Evolutionary conservation across 495 filamentous ascomycete species (phyloP).

Genomic region (Neurospora sp.): DNA sequence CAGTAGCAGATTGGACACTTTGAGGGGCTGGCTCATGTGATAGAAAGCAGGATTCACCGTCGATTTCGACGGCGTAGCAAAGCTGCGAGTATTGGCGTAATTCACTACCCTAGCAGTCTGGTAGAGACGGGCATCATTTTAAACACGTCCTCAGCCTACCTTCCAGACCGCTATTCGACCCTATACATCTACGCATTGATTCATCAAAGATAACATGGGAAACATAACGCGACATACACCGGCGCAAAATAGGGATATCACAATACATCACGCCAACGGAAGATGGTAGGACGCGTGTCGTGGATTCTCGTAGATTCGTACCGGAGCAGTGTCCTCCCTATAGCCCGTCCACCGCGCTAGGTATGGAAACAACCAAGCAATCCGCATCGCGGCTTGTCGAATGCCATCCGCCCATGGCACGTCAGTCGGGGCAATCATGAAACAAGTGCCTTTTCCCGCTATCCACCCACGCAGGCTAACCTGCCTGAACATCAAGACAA

Average conservation of each 20-base stretch:
- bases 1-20: background rate
- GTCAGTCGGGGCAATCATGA: conserved; percentile 32
- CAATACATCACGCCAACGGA: background rate
- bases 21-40: background rate
- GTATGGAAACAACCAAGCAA: conserved; percentile 46
- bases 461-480: conserved; percentile 42
- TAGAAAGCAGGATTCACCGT: background rate
- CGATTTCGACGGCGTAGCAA: background rate
- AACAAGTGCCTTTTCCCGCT: conserved; percentile 39
- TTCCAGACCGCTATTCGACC: background rate
- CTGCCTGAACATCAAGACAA: conserved; percentile 27
- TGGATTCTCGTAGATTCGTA: conserved; percentile 44
- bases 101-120: background rate
- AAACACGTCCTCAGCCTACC: background rate
- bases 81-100: background rate
- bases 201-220: background rate
- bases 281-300: conserved; percentile 11
- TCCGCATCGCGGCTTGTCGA: conserved; percentile 42
- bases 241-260: background rate
- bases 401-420: conserved; percentile 19
- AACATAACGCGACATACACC: background rate
- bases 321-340: conserved; percentile 39
- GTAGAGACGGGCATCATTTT: background rate
- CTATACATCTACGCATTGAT: background rate
- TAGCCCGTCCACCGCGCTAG: conserved; percentile 30